Base-by-base conservation (phyloP, 164 flowering plant species). In the Annona squamosa region DNA sequence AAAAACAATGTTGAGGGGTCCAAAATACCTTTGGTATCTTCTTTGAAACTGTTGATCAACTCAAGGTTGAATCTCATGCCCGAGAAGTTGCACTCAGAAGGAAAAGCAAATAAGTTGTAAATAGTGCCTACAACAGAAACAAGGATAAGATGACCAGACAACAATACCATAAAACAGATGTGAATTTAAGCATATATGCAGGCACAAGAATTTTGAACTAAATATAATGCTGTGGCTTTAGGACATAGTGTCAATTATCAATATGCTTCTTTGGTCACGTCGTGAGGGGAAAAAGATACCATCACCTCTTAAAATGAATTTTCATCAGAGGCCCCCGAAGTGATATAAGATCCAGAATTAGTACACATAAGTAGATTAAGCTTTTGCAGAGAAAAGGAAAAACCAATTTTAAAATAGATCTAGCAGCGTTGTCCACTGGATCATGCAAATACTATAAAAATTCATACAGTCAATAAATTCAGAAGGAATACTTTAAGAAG, bases 81-180 rank as follows among this genome's bases (percentile, higher is more conserved):
- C 42, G 98, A 88, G 82, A 95, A 95, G 82, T 95, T 95, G 89
- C 98, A 95, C 76, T 95, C 99, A 4, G 99, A 93, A 26, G 98
- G 98, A 73, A 93, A 91, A 69, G 99, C 98, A 83, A 95, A 95
- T 78, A 95, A 84, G 76, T 90, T 91, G 83, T 73, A 89, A 47
- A 81, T 72, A 71, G 70, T 70, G 69, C 88, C 99, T 94, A 91
- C 83, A 86, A 70, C 41, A 72, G 46, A 46, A 66, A 66, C 43
- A 6, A 42, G 68, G 43, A 42, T 26, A 2, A 59, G 16, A 72
- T 66, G 43, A 5, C 12, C 12, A 45, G 18, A 52, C 59, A 52
- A 52, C 59, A 10, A 52, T 52, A 9, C 59, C 13, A 52, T 52
- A 52, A 52, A 4, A 37, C 16, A 26, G 61, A 65, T 19, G 65